Conservation (phyloP, 129 eudicot genomes). For the Helichrysum umbraculigerum region DNA sequence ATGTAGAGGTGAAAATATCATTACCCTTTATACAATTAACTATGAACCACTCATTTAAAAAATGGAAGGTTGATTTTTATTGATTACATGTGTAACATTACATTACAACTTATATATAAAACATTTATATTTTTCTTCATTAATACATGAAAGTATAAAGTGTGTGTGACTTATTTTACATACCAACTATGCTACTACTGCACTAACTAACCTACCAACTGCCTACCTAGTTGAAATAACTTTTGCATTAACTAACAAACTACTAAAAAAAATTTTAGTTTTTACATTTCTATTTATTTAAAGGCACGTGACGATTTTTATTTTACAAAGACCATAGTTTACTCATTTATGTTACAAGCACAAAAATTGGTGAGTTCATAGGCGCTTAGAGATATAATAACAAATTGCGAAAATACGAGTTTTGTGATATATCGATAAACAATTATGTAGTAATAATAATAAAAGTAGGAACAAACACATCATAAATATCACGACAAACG, state of each 20-base stretch:
- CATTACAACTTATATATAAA: too few relatives aligned
- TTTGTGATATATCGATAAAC: too few relatives aligned
- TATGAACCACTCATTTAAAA: constrained; percentile 8
- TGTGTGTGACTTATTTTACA: not conserved
- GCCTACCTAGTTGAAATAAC: not conserved
- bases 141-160: not conserved
- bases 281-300: not conserved
- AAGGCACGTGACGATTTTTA: not conserved
- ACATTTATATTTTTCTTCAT: too few relatives aligned
- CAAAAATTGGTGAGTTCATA: too few relatives aligned
- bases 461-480: too few relatives aligned
- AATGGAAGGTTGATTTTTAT: not conserved
- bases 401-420: too few relatives aligned
- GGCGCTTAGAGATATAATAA: too few relatives aligned
- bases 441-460: too few relatives aligned
- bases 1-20: too few relatives aligned
- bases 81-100: not conserved
- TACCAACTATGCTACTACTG: constrained; percentile 6
- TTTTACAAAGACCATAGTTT: not conserved
- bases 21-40: too few relatives aligned
- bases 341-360: not conserved
- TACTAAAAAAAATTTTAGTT: not conserved
- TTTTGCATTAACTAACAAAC: not conserved
- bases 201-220: constrained; percentile 24
- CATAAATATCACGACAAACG: not conserved